Evolutionary conservation across 257 asterid genomes (phyloP).

Genomic region (Solanum bukasovii): DNA sequence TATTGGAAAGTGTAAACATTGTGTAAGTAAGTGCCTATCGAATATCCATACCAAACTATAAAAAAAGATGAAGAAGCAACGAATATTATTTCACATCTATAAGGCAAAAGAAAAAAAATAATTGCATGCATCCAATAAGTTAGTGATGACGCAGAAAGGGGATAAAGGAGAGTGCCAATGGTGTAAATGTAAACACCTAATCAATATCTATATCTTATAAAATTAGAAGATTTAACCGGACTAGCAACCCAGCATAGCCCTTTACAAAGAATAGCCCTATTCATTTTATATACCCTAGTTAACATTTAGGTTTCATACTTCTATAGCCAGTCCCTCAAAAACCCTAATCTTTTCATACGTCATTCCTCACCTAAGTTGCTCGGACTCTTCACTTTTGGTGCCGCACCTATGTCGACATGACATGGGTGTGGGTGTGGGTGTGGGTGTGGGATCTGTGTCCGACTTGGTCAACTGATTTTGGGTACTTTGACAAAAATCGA

Average conservation of each 20-base stretch:
- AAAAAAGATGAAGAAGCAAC: neutral
- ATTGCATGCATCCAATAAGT: neutral
- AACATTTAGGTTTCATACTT: neutral
- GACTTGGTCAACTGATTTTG: neutral
- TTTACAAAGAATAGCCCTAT: neutral
- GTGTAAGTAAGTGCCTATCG: neutral
- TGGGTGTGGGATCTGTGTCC: neutral
- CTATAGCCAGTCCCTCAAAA: neutral
- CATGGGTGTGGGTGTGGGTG: neutral
- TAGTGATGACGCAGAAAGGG: neutral
- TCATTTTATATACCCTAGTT: neutral
- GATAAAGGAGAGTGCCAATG: neutral
- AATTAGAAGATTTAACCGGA: neutral
- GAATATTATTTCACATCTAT: neutral
- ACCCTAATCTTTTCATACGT: neutral
- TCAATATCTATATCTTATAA: neutral
- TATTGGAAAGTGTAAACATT: neutral
- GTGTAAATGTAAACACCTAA: neutral
- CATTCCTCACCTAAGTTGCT: neutral
- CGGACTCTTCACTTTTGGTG: neutral
- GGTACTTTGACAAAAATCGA: neutral
- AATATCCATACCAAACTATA: neutral
- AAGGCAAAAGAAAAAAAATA: neutral
- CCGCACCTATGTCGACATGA: neutral
- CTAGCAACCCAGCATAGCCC: neutral